phyloP scores from a whole-genome alignment of 306 rosid genomes.

The Cicer cuneatum region DNA sequence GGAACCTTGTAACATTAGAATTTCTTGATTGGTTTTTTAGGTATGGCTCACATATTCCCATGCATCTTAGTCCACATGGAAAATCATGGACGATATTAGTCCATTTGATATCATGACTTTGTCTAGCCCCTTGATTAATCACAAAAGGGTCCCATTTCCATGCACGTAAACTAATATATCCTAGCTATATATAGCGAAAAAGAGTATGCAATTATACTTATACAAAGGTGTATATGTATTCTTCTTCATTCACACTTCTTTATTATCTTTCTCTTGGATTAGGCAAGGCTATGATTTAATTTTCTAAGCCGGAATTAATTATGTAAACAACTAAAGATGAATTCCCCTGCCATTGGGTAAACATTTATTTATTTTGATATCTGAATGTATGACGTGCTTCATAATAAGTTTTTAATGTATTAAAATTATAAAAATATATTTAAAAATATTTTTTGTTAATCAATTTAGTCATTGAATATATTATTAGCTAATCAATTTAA shows the following conservation, averaged over 20 bases:
- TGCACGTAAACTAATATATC: slow-evolving; percentile 46
- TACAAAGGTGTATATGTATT: background rate
- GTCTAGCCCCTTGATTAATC: slow-evolving; percentile 1
- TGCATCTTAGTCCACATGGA: slow-evolving; percentile 37
- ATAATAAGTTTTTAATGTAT: no score
- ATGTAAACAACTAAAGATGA: no score
- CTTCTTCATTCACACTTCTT: slow-evolving; percentile 42
- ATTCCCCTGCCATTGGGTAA: no score
- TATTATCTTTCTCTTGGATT: no score
- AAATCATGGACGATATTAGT: slow-evolving; percentile 27
- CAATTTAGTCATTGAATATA: no score
- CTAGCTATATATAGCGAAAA: background rate
- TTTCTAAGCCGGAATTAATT: no score
- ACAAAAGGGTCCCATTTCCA: slow-evolving; percentile 47
- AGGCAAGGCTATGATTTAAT: no score
- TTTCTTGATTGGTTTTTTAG: slow-evolving; percentile 36
- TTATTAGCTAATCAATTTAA: no score
- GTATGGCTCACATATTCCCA: slow-evolving; percentile 35
- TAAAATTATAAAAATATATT: no score
- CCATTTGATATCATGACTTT: slow-evolving; percentile 35
- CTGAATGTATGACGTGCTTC: no score
- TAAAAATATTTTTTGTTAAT: no score
- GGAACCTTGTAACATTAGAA: slow-evolving; percentile 40
- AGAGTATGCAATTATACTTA: slow-evolving; percentile 1
- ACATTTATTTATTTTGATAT: no score